A percentile compares a stretch with the other conserved stretches of the same genome.
Conservation (phyloP, 257 asterid species). For the Capsicum pubescens region DNA sequence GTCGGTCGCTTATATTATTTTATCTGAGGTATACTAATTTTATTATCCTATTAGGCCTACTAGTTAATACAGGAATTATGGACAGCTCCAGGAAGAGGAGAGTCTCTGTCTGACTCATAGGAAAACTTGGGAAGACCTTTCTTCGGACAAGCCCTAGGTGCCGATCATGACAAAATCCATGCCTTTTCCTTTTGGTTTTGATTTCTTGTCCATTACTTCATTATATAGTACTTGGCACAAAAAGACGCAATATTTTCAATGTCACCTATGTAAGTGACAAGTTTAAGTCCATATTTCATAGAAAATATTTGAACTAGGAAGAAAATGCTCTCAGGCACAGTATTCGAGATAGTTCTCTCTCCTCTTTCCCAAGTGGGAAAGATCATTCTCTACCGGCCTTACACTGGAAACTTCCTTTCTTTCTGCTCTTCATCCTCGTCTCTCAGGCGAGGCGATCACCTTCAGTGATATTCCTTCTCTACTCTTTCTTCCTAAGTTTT, state of each 20-base stretch:
- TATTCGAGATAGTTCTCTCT: too few relatives aligned
- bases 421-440: too few relatives aligned
- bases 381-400: too few relatives aligned
- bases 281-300: too few relatives aligned
- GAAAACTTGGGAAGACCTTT: neutral
- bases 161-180: neutral
- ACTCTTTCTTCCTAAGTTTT: too few relatives aligned
- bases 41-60: neutral
- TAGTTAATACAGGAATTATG: neutral
- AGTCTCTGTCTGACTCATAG: neutral
- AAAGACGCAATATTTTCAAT: neutral
- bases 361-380: too few relatives aligned
- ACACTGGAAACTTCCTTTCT: too few relatives aligned
- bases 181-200: slow-evolving; percentile 4
- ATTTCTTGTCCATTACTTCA: neutral
- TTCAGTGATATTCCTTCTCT: too few relatives aligned
- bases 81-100: neutral
- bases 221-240: neutral
- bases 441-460: too few relatives aligned
- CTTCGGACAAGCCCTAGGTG: neutral
- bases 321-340: neutral
- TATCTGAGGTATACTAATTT: neutral
- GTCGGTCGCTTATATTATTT: neutral
- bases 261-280: neutral
- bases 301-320: too few relatives aligned